Base-by-base conservation (phyloP, 2,329 filamentous ascomycete genomes). In the Sporothrix humicola region DNA sequence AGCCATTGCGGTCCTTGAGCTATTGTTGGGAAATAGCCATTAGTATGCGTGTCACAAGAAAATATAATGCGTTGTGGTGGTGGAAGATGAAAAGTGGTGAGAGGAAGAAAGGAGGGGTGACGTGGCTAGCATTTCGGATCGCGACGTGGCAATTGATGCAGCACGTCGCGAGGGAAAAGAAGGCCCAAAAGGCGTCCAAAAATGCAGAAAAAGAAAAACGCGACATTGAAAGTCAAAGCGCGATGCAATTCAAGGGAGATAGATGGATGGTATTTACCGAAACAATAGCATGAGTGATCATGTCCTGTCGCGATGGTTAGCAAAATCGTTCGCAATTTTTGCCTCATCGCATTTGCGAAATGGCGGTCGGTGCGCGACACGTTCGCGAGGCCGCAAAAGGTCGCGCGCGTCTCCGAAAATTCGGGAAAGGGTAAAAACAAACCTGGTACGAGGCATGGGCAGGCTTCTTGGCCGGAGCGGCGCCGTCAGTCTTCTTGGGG, bases 1-100 rank as follows among this genome's bases (percentile, higher is more conserved):
- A 89, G 75, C 88, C 88, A 79, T 89, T 89, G 79, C 88, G 86
- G 76, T 89, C 87, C 83, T 90, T 90, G 78, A 90, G 87, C 88
- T 90, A 77, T 72, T 46, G 37, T n/a, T 65, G 54, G 10, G 31
- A 79, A 79, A 31, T 20, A 69, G 44, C 50, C 48, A 9, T 76
- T 54, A 75, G 74, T 61, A 69, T 48, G 20, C 20, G 23, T 66
- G 61, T 66, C 42, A 66, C 61, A 37, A 59, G 3, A 46, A 46
- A 66, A 44, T 48, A 65, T 26, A 48, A 65, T 5, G 61, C n/a
- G 61, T 23, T 20, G 44, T 46, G 58, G 46, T 54, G 10, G 42
- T 31, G 54, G 48, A 10, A 20, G 46, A 52, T 52, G 46, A 5
- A 37, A 37, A 37, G 31, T 7, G 37, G 13, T 26, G 23, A 44